Percentiles rank a stretch among this genome's conserved stretches.
Conservation (phyloP, 257 asterid genomes). For the Solanum bulbocastanum region DNA sequence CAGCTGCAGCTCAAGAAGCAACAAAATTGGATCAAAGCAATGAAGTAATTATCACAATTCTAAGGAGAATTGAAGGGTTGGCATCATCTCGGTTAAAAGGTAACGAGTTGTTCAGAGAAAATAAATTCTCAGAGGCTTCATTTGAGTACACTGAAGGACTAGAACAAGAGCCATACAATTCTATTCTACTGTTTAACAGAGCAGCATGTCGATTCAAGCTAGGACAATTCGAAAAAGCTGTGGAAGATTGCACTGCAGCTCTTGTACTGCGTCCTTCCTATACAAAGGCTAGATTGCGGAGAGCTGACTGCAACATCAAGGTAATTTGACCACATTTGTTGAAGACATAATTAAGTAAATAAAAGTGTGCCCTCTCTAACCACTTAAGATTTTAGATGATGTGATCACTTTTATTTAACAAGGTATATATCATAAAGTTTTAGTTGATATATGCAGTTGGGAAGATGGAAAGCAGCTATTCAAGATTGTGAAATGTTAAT, state of each 20-base stretch:
- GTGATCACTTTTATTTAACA: not conserved
- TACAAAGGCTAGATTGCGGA: conserved; percentile 39
- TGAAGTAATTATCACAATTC: conserved; percentile 21
- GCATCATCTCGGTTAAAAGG: conserved; percentile 37
- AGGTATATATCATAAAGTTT: not conserved
- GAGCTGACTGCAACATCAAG: conserved; percentile 48
- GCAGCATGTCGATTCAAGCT: conserved; percentile 47
- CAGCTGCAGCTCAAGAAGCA: conserved; percentile 36
- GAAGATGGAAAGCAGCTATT: conserved; percentile 34
- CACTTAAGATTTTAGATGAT: not conserved
- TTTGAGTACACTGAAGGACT: conserved; percentile 45
- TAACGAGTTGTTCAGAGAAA: conserved; percentile 36
- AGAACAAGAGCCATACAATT: conserved; percentile 29
- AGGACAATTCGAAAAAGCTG: conserved; percentile 29
- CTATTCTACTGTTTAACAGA: conserved; percentile 40
- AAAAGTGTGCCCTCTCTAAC: not conserved
- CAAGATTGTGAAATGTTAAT: conserved; percentile 39
- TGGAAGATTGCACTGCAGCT: conserved; percentile 45
- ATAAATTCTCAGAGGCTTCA: conserved; percentile 33
- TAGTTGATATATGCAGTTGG: conserved; percentile 9
- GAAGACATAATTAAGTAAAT: not conserved
- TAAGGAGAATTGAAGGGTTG: conserved; percentile 28
- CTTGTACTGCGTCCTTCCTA: conserved; percentile 29
- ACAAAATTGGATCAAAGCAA: conserved; percentile 31
- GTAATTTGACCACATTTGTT: conserved; percentile 7